These are phyloP conservation scores for Cenchrus purpureus DNA, from an alignment of 176 grass and related monocot genomes.

Conservation along the genomic window DNA sequence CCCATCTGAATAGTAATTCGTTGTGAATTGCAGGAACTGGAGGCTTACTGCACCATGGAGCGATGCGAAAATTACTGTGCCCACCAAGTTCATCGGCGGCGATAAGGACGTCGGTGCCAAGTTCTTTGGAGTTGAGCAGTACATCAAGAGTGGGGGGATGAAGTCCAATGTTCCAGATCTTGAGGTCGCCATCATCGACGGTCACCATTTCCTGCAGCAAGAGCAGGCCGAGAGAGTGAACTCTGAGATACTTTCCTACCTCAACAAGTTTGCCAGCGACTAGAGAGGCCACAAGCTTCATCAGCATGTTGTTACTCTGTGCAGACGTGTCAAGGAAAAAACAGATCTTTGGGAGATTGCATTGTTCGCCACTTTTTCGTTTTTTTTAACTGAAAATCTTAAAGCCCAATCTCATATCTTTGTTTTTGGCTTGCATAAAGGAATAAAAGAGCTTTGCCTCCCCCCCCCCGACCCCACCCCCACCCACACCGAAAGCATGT, in stretches of 20 bases:
- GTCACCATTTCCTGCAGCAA: slow-evolving; percentile 70
- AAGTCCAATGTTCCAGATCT: slow-evolving; percentile 52
- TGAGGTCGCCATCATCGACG: slow-evolving; percentile 46
- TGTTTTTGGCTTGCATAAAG: not conserved
- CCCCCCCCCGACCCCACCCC: no score
- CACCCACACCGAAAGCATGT: not conserved
- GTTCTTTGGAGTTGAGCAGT: slow-evolving; percentile 39
- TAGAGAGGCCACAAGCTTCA: not conserved
- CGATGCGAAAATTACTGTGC: slow-evolving; percentile 49
- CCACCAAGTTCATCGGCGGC: slow-evolving; percentile 50
- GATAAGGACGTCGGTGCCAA: slow-evolving; percentile 48
- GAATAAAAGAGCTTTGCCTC: not conserved
- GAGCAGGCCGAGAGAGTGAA: slow-evolving; percentile 61
- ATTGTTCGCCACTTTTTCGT: no score
- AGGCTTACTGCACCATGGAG: slow-evolving; percentile 59
- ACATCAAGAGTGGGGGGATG: slow-evolving; percentile 43
- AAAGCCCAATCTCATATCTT: not conserved
- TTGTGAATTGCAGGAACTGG: slow-evolving; percentile 52
- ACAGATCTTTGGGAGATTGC: not conserved
- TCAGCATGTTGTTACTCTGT: not conserved
- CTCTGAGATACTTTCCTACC: slow-evolving; percentile 60
- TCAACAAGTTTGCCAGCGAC: slow-evolving; percentile 28
- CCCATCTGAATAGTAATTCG: not conserved
- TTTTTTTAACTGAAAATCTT: not conserved
- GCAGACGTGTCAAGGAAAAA: not conserved